phyloP scores from a whole-genome alignment of 306 rosid genomes.

The Leucaena leucocephala region DNA sequence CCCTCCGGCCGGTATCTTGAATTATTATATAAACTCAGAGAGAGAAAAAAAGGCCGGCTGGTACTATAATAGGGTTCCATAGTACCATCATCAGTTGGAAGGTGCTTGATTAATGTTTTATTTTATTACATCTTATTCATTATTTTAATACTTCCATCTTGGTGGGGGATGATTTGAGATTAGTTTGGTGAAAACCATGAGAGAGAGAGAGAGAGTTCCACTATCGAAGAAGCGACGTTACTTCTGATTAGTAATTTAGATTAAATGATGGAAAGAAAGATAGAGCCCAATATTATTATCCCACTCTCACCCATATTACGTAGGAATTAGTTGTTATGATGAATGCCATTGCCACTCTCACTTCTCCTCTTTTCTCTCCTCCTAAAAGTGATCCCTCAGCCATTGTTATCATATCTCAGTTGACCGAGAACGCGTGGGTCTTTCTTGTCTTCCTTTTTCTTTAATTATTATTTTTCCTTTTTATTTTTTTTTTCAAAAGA shows the following conservation, averaged over 20 bases:
- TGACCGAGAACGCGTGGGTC: conserved; percentile 18
- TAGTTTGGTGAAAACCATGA: conserved; percentile 53
- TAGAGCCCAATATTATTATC: conserved; percentile 34
- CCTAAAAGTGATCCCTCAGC: conserved; percentile 36
- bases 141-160: conserved; percentile 32
- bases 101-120: conserved; percentile 35
- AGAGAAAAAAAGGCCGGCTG: conserved; percentile 63
- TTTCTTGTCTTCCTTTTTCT: conserved; percentile 13
- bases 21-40: conserved; percentile 31
- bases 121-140: conserved; percentile 5
- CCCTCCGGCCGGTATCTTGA: conserved; percentile 47
- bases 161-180: conserved; percentile 39
- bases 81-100: conserved; percentile 42
- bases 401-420: conserved; percentile 37
- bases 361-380: neutral
- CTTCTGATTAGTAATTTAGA: conserved; percentile 39
- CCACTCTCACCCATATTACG: conserved; percentile 41
- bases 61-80: conserved; percentile 47
- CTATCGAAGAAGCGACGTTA: conserved; percentile 48
- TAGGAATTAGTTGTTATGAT: conserved; percentile 38
- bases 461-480: neutral
- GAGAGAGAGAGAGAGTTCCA: conserved; percentile 32
- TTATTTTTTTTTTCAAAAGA: neutral
- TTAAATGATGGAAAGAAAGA: conserved; percentile 11
- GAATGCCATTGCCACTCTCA: conserved; percentile 31